phyloP scores from a whole-genome alignment of 2,329 filamentous ascomycete species.

The Colletotrichum lindemuthianum region DNA sequence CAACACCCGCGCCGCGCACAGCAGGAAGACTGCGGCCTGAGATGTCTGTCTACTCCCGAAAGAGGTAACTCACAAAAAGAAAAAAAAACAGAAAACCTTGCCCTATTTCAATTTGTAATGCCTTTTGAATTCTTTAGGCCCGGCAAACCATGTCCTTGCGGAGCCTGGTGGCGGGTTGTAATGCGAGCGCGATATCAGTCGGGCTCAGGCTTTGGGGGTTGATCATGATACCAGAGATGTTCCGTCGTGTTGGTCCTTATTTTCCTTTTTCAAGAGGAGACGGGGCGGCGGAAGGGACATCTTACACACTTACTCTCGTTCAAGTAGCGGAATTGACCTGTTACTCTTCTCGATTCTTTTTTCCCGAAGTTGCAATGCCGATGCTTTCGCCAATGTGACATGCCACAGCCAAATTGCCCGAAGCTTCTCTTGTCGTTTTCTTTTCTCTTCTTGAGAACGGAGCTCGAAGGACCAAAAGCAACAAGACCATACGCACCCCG shows the following conservation, averaged over 20 bases:
- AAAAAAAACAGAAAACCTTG: not conserved
- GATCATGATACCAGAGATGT: slow-evolving; percentile 33
- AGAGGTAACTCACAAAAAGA: not conserved
- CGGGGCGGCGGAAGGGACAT: not conserved
- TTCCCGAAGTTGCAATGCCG: too few relatives aligned
- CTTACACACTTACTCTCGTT: slow-evolving; percentile 29
- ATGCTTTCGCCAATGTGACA: too few relatives aligned
- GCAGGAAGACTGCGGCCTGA: slow-evolving; percentile 39
- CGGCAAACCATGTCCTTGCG: not conserved
- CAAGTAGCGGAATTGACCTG: slow-evolving; percentile 24
- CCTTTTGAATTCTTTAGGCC: slow-evolving; percentile 15
- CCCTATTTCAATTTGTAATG: slow-evolving; percentile 24
- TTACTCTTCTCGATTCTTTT: not conserved
- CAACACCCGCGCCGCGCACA: slow-evolving; percentile 34
- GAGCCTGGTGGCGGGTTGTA: slow-evolving; percentile 23
- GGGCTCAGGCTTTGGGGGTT: slow-evolving; percentile 12
- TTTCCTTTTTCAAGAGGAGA: too few relatives aligned
- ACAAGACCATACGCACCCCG: too few relatives aligned
- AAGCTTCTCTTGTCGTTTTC: too few relatives aligned
- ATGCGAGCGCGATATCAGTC: slow-evolving; percentile 13
- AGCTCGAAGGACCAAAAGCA: too few relatives aligned
- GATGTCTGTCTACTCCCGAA: not conserved
- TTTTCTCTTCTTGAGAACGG: too few relatives aligned
- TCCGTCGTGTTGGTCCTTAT: too few relatives aligned
- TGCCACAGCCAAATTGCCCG: too few relatives aligned